Conservation (phyloP, 768 basidiomycete species). For the Lactarius quietus region DNA sequence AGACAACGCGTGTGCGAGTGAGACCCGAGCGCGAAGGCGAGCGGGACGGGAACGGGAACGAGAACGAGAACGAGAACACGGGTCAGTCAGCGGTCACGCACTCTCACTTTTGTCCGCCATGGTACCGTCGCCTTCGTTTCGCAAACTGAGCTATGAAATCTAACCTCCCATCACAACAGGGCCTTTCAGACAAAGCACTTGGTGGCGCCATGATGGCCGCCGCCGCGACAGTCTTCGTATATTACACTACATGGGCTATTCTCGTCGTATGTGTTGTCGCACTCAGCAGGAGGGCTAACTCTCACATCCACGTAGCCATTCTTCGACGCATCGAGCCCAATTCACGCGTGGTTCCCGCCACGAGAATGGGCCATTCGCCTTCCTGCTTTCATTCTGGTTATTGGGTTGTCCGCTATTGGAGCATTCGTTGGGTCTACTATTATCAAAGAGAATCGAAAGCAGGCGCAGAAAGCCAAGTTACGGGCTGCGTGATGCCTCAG, state of each 20-base stretch:
- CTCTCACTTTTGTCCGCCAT: constrained; percentile 4
- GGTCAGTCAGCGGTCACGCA: background rate
- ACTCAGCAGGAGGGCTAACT: constrained; percentile 6
- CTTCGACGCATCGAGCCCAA: constrained; percentile 66
- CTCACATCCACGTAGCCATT: constrained; percentile 58
- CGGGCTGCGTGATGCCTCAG: constrained; percentile 48
- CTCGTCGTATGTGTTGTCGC: constrained; percentile 58
- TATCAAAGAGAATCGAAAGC: constrained; percentile 68
- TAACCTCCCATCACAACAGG: constrained; percentile 42
- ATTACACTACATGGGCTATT: constrained; percentile 92
- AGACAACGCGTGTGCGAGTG: background rate
- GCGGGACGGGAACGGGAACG: background rate
- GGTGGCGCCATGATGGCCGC: constrained; percentile 78
- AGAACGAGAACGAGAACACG: no score
- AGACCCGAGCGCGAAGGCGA: background rate
- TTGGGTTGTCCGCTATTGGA: constrained; percentile 79
- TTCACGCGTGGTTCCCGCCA: constrained; percentile 78
- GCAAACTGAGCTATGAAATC: background rate
- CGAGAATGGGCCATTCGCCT: constrained; percentile 91
- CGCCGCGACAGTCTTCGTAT: constrained; percentile 73
- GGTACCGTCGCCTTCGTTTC: constrained; percentile 3
- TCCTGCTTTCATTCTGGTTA: constrained; percentile 76
- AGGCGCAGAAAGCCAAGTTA: constrained; percentile 56
- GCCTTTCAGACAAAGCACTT: constrained; percentile 72
- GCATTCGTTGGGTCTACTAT: constrained; percentile 75